Conservation (phyloP, 768 basidiomycete species). For the Termitomyces sp. region DNA sequence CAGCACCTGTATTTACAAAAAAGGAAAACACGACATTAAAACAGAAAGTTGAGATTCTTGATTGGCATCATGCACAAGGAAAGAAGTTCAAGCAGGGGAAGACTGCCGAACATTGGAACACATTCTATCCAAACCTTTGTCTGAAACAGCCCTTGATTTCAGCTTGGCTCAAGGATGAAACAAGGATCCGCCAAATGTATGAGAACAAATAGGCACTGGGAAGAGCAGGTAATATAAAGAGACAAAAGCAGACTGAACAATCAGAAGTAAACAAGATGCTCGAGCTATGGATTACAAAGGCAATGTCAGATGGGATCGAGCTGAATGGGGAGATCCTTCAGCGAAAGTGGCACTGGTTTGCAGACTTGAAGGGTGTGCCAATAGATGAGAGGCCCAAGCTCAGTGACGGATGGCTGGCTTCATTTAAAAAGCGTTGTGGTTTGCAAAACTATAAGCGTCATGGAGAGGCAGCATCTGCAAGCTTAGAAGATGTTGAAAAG, state of each 20-base stretch:
- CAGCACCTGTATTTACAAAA: no score
- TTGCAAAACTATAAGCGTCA: conserved; percentile 24
- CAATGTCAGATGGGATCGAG: no score
- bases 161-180: conserved; percentile 2
- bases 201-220: neutral
- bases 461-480: conserved; percentile 30
- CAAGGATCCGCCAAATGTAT: neutral
- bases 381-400: conserved; percentile 26
- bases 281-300: conserved; percentile 12
- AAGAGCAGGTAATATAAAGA: neutral
- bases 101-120: no score
- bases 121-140: no score
- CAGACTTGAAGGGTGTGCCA: conserved; percentile 21
- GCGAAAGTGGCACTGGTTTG: no score
- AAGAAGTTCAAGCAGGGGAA: no score
- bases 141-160: conserved; percentile 6
- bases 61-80: no score
- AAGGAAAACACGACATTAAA: no score
- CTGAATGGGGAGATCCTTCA: conserved; percentile 32
- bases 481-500: conserved; percentile 15
- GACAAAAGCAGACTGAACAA: conserved; percentile 6
- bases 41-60: no score
- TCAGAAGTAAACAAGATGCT: no score
- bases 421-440: conserved; percentile 20
- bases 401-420: conserved; percentile 30